Conservation (phyloP, 2,329 filamentous ascomycete genomes). For the Calonectria honghensis region DNA sequence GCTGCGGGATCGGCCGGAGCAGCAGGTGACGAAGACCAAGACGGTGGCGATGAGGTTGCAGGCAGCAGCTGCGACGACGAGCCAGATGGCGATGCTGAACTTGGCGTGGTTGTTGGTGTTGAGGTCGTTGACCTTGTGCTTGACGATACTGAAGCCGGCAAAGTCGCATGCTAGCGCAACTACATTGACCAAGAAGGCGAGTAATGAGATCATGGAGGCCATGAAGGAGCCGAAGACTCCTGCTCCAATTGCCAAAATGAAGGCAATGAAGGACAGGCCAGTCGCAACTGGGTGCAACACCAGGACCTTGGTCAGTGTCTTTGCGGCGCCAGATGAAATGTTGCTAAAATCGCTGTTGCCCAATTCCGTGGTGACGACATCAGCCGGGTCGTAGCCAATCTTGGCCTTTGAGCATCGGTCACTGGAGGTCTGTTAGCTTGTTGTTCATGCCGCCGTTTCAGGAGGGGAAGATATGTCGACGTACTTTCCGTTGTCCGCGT, state of each 20-base stretch:
- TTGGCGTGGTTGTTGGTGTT: slow-evolving; percentile 64
- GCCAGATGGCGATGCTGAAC: slow-evolving; percentile 76
- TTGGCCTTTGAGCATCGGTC: slow-evolving; percentile 68
- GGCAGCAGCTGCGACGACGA: slow-evolving; percentile 73
- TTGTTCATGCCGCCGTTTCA: neutral
- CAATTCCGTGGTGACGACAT: slow-evolving; percentile 61
- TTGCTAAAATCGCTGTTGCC: slow-evolving; percentile 64
- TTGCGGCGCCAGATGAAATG: slow-evolving; percentile 65
- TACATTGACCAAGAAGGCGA: slow-evolving; percentile 71
- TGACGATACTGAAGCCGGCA: slow-evolving; percentile 72
- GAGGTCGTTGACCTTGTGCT: slow-evolving; percentile 71
- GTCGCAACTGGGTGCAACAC: slow-evolving; percentile 77
- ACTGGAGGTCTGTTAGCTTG: slow-evolving; percentile 48
- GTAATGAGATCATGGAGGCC: slow-evolving; percentile 69
- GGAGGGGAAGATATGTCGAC: slow-evolving; percentile 14
- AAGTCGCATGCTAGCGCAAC: slow-evolving; percentile 74
- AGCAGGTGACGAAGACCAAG: slow-evolving; percentile 78
- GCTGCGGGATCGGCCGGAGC: slow-evolving; percentile 67
- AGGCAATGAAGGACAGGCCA: slow-evolving; percentile 75
- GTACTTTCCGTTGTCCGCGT: slow-evolving; percentile 51
- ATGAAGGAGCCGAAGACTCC: slow-evolving; percentile 72
- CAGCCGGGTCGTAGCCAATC: slow-evolving; percentile 75
- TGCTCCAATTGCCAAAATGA: slow-evolving; percentile 72
- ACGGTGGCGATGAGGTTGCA: slow-evolving; percentile 73
- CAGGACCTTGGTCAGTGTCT: slow-evolving; percentile 74